Evolutionary conservation across 176 grass and related monocot species (phyloP).

Genomic region (Poa pratensis): DNA sequence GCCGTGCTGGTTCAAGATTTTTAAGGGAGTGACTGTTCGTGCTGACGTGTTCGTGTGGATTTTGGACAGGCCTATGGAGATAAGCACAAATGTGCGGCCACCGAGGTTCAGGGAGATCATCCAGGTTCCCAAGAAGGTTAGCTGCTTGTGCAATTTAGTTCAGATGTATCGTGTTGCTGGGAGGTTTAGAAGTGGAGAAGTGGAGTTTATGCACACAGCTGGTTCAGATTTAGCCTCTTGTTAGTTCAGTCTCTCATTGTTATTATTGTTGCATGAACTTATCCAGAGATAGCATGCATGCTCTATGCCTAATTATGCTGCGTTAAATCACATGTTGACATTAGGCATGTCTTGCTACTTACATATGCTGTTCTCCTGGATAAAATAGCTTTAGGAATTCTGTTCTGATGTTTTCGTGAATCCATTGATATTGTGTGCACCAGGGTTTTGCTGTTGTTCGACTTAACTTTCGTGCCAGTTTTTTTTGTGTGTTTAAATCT

Average conservation of each 20-base stretch:
- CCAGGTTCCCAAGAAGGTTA: constrained; percentile 87
- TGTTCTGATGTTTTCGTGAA: constrained; percentile 9
- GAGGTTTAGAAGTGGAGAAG: not conserved
- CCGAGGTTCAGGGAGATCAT: constrained; percentile 77
- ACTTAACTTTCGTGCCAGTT: not conserved
- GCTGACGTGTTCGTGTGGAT: constrained; percentile 15
- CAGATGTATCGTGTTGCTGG: not conserved
- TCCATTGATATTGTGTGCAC: not conserved
- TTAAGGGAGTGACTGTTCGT: not conserved
- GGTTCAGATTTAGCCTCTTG: not conserved
- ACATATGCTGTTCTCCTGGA: not conserved
- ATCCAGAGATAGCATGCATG: not conserved
- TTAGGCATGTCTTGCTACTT: constrained; percentile 14
- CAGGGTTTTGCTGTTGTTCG: not conserved
- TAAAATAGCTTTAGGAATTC: not conserved
- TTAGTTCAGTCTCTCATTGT: not conserved
- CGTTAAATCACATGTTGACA: not conserved
- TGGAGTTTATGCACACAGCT: not conserved
- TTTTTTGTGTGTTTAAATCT: not conserved
- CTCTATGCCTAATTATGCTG: not conserved
- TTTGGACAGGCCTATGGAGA: constrained; percentile 83
- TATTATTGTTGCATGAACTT: not conserved
- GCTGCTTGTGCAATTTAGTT: not conserved
- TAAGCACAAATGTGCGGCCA: constrained; percentile 76
- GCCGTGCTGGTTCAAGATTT: not conserved